Evolutionary conservation across 352 stramenopile species (phyloP).

Genomic region (Pythium aristosporum): DNA sequence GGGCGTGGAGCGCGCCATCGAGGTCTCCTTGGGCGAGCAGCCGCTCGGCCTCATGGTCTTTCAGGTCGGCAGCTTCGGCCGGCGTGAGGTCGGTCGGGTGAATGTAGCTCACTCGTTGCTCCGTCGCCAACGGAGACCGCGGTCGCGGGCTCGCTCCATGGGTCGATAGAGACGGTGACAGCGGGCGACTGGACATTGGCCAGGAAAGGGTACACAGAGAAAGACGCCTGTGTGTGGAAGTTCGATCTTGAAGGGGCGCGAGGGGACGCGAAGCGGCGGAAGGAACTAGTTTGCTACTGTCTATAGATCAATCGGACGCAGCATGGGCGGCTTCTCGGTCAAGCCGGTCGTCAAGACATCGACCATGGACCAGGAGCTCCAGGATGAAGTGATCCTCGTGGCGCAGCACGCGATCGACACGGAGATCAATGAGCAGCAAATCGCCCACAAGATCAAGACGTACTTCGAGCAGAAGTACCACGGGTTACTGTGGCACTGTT

Average conservation of each 20-base stretch:
- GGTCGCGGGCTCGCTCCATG: constrained; percentile 4
- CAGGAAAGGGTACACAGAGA: background rate
- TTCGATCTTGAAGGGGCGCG: background rate
- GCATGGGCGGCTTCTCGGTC: constrained; percentile 51
- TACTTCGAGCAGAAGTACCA: constrained; percentile 93
- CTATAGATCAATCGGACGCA: too few relatives aligned
- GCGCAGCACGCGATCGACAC: constrained; percentile 79
- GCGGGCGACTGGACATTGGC: background rate
- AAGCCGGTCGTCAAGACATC: constrained; percentile 88
- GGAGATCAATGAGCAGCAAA: constrained; percentile 85
- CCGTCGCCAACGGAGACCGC: background rate
- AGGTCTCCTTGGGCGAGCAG: constrained; percentile 35
- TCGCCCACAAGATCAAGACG: constrained; percentile 90
- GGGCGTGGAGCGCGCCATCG: constrained; percentile 48
- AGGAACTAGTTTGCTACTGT: background rate
- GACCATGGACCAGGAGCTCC: constrained; percentile 84
- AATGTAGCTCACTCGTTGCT: constrained; percentile 10
- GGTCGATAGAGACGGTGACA: background rate
- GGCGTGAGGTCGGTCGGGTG: constrained; percentile 44
- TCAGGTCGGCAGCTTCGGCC: constrained; percentile 42
- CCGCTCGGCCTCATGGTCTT: constrained; percentile 48
- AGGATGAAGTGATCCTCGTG: constrained; percentile 82
- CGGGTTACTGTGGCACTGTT: constrained; percentile 92
- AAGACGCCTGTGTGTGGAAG: background rate
- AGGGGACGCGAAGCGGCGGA: constrained; percentile 7